phyloP scores from a whole-genome alignment of 805 yeast species.

The Barnettozyma populi region DNA sequence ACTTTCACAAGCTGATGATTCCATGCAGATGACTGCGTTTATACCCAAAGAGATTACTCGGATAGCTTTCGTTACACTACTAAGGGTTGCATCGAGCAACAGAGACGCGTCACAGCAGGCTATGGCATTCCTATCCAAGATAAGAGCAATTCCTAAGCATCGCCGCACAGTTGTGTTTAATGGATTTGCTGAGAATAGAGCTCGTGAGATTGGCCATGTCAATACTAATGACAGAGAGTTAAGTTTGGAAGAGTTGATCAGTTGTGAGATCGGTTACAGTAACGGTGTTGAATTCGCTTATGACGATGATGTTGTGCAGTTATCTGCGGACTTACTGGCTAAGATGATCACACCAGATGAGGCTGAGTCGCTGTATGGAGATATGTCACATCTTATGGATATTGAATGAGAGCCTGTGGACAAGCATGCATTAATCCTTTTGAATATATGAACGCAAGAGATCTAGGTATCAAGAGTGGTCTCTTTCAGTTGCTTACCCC shows the following conservation, averaged over 20 bases:
- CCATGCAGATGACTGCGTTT: slow-evolving; percentile 11
- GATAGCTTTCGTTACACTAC: slow-evolving; percentile 45
- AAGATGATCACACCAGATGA: slow-evolving; percentile 68
- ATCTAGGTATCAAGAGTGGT: too few species aligned
- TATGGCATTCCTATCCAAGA: slow-evolving; percentile 30
- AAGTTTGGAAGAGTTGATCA: slow-evolving; percentile 22
- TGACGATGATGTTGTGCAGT: slow-evolving; percentile 56
- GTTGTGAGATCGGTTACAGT: slow-evolving; percentile 37
- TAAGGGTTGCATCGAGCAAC: slow-evolving; percentile 48
- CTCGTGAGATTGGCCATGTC: slow-evolving; percentile 33
- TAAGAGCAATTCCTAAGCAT: slow-evolving; percentile 28
- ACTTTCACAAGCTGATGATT: slow-evolving; percentile 3
- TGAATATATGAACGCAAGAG: too few species aligned
- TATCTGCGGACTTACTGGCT: slow-evolving; percentile 67
- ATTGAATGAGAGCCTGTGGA: too few species aligned
- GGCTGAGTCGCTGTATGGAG: slow-evolving; percentile 59
- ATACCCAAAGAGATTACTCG: slow-evolving; percentile 30
- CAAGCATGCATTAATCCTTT: too few species aligned
- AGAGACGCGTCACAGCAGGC: slow-evolving; percentile 37
- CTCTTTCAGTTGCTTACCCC: too few species aligned
- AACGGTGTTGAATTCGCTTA: slow-evolving; percentile 62
- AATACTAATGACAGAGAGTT: slow-evolving; percentile 21
- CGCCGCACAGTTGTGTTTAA: slow-evolving; percentile 34
- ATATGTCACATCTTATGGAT: slow-evolving; percentile 45
- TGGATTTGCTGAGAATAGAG: slow-evolving; percentile 37